Evolutionary conservation across 2,329 filamentous ascomycete genomes (phyloP).

Genomic region (Ophiostoma piceae): DNA sequence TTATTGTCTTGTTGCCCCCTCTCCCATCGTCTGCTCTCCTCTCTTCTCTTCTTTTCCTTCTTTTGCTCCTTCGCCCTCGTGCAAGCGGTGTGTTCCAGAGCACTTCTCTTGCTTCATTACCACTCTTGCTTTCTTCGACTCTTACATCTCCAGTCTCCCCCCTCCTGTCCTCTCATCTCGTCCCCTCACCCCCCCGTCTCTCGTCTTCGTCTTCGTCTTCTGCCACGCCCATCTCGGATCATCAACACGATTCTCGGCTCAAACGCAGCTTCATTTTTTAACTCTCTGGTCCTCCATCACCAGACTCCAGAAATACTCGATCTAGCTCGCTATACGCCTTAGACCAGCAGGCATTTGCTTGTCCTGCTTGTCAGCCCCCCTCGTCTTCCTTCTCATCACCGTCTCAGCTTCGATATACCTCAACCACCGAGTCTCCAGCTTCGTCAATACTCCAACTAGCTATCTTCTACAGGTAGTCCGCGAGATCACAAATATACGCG

Average conservation of each 20-base stretch:
- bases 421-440: neutral
- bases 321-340: neutral
- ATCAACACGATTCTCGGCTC: neutral
- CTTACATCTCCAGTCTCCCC: neutral
- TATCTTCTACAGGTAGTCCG: neutral
- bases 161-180: neutral
- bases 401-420: neutral
- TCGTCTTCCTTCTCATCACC: neutral
- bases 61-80: neutral
- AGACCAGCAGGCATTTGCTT: conserved; percentile 28
- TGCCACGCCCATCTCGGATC: neutral
- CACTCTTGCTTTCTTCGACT: neutral
- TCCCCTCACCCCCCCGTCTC: neutral
- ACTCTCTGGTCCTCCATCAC: neutral
- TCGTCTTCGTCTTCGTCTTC: neutral
- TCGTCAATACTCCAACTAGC: neutral
- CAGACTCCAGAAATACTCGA: neutral
- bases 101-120: conserved; percentile 8
- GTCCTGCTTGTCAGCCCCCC: conserved; percentile 24
- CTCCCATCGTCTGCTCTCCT: conserved; percentile 1
- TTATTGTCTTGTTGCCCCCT: conserved; percentile 8
- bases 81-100: conserved; percentile 14
- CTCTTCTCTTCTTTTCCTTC: neutral
- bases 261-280: neutral
- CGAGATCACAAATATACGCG: neutral